These are phyloP conservation scores for Solanum okadae DNA, from an alignment of 257 asterid genomes.

Conservation along the genomic window DNA sequence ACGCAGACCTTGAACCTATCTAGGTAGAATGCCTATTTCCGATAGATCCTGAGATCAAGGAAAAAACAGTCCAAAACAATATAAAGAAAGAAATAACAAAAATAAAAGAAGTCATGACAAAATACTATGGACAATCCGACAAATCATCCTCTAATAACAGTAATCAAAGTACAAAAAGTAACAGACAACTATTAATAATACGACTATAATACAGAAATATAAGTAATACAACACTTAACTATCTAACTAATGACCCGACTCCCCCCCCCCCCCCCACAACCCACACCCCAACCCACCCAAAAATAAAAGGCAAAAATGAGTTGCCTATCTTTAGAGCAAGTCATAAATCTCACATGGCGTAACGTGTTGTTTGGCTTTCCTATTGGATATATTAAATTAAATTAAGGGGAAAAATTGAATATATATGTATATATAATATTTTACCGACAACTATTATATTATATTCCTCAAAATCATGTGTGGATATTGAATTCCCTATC, in stretches of 20 bases:
- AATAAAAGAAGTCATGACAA: not conserved
- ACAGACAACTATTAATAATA: too few species aligned
- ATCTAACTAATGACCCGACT: not conserved
- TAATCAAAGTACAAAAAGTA: not conserved
- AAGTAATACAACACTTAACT: not conserved
- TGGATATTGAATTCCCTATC: not conserved
- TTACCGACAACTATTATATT: not conserved
- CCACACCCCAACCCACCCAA: not conserved
- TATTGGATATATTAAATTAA: not conserved
- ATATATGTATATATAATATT: not conserved
- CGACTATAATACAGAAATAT: too few species aligned
- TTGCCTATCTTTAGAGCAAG: not conserved
- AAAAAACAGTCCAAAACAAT: too few species aligned
- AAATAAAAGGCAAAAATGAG: not conserved
- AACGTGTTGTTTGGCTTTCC: not conserved
- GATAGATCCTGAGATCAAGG: too few species aligned
- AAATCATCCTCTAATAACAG: too few species aligned
- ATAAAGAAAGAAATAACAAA: too few species aligned
- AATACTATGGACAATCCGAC: not conserved
- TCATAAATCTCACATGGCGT: not conserved
- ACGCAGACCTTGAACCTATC: too few species aligned
- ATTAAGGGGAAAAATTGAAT: not conserved
- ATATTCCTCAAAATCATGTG: not conserved
- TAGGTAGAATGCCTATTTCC: too few species aligned
- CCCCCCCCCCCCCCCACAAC: not conserved